Percentiles rank a stretch among this genome's conserved stretches.
These are phyloP conservation scores for Suillus lakei DNA, from an alignment of 768 basidiomycete species.

Conservation along the genomic window DNA sequence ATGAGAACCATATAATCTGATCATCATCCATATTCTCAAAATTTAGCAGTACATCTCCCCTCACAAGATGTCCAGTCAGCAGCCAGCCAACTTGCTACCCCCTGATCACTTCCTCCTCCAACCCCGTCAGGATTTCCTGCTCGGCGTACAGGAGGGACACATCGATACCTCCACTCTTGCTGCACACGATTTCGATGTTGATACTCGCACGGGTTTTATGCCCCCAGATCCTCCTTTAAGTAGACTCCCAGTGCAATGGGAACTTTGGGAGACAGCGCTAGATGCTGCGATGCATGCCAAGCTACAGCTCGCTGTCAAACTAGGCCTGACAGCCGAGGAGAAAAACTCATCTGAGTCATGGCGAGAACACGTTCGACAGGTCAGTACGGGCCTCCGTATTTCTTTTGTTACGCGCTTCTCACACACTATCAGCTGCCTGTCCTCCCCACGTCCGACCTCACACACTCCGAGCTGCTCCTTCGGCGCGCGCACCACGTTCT, in stretches of 20 bases:
- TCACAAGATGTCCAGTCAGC: background rate
- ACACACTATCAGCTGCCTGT: conserved; percentile 52
- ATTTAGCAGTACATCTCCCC: background rate
- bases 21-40: background rate
- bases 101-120: conserved; percentile 41
- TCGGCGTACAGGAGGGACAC: conserved; percentile 25
- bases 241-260: conserved; percentile 67
- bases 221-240: conserved; percentile 73
- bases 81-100: conserved; percentile 13
- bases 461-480: conserved; percentile 56
- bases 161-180: conserved; percentile 69
- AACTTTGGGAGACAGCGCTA: conserved; percentile 71
- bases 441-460: conserved; percentile 50
- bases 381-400: conserved; percentile 32
- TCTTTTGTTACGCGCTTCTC: conserved; percentile 6
- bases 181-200: conserved; percentile 91
- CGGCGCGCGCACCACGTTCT: conserved; percentile 78
- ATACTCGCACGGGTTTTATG: conserved; percentile 90
- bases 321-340: conserved; percentile 41
- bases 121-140: conserved; percentile 35
- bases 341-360: conserved; percentile 51
- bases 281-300: conserved; percentile 51
- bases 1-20: background rate
- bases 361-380: conserved; percentile 55
- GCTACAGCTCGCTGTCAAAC: conserved; percentile 62